Percentiles rank a stretch among this genome's conserved stretches.
Evolutionary conservation across 192 early-diverging fungal species (phyloP).

Genomic region (Haplosporangium gracile): DNA sequence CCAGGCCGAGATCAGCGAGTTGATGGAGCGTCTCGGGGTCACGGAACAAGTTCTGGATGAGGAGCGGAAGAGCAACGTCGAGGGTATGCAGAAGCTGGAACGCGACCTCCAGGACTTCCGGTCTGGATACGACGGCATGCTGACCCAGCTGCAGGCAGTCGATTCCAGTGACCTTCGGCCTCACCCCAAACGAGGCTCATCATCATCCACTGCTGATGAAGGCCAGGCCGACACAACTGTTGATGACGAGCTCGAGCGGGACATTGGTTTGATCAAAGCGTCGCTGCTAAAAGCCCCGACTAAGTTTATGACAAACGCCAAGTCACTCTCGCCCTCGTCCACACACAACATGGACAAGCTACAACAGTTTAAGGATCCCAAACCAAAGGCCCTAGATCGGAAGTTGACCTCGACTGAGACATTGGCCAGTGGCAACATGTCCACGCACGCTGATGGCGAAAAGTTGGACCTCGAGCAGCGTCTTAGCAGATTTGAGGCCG

Average conservation of each 20-base stretch:
- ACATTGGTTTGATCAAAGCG: constrained; percentile 28
- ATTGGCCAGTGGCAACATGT: constrained; percentile 34
- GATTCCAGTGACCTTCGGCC: neutral
- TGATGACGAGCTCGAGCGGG: constrained; percentile 39
- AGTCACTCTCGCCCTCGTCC: constrained; percentile 28
- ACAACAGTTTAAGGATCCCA: constrained; percentile 15
- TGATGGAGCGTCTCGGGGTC: constrained; percentile 34
- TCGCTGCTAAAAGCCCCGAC: constrained; percentile 16
- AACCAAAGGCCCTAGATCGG: constrained; percentile 32
- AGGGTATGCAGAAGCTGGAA: constrained; percentile 47
- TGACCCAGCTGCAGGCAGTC: constrained; percentile 25
- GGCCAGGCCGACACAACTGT: constrained; percentile 45
- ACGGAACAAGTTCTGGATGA: constrained; percentile 39
- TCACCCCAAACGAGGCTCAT: constrained; percentile 35
- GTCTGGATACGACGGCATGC: constrained; percentile 40
- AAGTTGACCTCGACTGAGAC: constrained; percentile 48
- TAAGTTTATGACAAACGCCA: neutral
- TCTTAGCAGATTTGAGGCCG: constrained; percentile 48
- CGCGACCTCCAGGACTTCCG: constrained; percentile 44
- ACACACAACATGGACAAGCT: constrained; percentile 20
- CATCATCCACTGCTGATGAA: constrained; percentile 44
- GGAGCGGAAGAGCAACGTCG: constrained; percentile 39
- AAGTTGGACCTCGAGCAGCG: constrained; percentile 47
- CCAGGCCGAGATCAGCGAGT: constrained; percentile 28
- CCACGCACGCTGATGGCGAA: constrained; percentile 12